Conservation (phyloP, 306 rosid genomes). For the Quillaja saponaria region DNA sequence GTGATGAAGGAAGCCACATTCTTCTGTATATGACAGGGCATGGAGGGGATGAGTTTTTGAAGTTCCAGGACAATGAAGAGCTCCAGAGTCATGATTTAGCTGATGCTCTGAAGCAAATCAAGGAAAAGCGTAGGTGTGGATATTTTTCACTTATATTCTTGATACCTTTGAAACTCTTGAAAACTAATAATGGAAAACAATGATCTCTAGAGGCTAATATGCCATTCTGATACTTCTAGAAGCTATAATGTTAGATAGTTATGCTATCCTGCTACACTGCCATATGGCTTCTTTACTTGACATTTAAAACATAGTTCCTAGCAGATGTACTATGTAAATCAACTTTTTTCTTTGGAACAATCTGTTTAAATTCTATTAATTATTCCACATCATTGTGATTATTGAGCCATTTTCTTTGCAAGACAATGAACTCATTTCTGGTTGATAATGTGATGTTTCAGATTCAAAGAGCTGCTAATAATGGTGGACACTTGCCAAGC, state of each 20-base stretch:
- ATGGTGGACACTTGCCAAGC: slow-evolving; percentile 99
- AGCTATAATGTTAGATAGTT: too few relatives aligned
- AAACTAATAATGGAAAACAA: too few relatives aligned
- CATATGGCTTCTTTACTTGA: slow-evolving; percentile 5
- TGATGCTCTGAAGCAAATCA: slow-evolving; percentile 96
- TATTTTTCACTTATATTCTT: slow-evolving; percentile 14
- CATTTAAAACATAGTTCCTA: not conserved
- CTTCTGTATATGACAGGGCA: slow-evolving; percentile 97
- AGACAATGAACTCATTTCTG: slow-evolving; percentile 30
- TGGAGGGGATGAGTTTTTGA: slow-evolving; percentile 96
- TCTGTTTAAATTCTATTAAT: slow-evolving; percentile 3
- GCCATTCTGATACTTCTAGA: too few relatives aligned
- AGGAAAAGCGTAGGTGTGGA: slow-evolving; percentile 80
- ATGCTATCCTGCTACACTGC: not conserved
- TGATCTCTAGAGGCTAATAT: too few relatives aligned
- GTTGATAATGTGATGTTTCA: slow-evolving; percentile 34
- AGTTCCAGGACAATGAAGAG: slow-evolving; percentile 96
- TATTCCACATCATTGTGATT: slow-evolving; percentile 9
- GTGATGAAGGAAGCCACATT: slow-evolving; percentile 99
- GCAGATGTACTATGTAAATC: not conserved
- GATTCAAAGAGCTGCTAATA: slow-evolving; percentile 97
- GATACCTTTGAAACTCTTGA: too few relatives aligned
- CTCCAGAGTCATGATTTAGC: slow-evolving; percentile 99
- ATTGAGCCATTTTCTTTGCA: slow-evolving; percentile 6
- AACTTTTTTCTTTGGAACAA: not conserved